Evolutionary conservation across 208 protist genomes (phyloP).

Genomic region (Naegleria gruberi): DNA sequence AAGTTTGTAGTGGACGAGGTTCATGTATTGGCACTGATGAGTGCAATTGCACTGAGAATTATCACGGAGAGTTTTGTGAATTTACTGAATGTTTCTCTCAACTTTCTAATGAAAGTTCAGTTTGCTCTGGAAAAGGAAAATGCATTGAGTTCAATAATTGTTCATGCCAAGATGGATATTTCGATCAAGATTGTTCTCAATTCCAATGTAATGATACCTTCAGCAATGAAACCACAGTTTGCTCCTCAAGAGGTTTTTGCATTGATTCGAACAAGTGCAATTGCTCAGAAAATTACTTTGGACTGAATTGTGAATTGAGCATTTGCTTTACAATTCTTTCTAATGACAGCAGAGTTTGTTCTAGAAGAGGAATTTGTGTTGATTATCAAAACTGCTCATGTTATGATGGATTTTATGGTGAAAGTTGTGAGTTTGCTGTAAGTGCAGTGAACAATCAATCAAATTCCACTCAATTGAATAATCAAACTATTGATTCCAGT

Average conservation of each 20-base stretch:
- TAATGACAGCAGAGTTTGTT: not conserved
- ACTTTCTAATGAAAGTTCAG: too few species aligned
- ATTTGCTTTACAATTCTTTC: not conserved
- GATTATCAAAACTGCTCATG: not conserved
- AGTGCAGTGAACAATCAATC: too few species aligned
- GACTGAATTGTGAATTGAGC: too few species aligned
- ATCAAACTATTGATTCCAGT: too few species aligned
- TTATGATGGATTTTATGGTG: not conserved
- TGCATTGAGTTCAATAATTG: too few species aligned
- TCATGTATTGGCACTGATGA: not conserved
- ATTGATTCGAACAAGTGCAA: not conserved
- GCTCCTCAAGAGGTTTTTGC: not conserved
- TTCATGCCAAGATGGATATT: too few species aligned
- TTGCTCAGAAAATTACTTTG: not conserved
- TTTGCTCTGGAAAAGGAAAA: too few species aligned
- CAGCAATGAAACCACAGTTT: not conserved
- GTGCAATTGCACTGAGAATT: not conserved
- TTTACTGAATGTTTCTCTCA: not conserved
- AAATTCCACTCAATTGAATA: too few species aligned
- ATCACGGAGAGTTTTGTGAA: not conserved
- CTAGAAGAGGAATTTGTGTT: not conserved
- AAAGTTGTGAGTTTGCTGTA: too few species aligned
- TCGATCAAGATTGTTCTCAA: too few species aligned
- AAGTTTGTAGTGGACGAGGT: not conserved
- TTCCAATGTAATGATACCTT: too few species aligned